phyloP scores from a whole-genome alignment of 495 filamentous ascomycete genomes.

The Penicillium antarcticum region DNA sequence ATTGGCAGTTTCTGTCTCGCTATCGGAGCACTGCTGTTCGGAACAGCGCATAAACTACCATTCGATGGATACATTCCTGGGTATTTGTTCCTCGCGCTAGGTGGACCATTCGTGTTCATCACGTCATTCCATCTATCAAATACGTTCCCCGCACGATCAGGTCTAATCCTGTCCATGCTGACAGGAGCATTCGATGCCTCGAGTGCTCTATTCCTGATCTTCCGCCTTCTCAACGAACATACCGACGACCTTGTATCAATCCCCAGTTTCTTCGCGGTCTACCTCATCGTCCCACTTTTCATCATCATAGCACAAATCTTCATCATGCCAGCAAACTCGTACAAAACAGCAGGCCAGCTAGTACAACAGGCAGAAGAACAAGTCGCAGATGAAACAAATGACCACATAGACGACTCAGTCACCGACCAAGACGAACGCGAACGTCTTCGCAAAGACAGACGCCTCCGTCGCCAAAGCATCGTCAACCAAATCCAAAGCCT shows the following conservation, averaged over 20 bases:
- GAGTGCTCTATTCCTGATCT: conserved; percentile 83
- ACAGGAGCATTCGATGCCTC: conserved; percentile 90
- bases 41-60: conserved; percentile 57
- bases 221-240: conserved; percentile 69
- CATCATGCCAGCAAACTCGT: conserved; percentile 75
- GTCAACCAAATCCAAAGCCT: conserved; percentile 72
- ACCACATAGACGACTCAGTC: conserved; percentile 57
- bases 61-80: conserved; percentile 75
- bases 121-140: conserved; percentile 92
- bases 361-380: conserved; percentile 65
- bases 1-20: conserved; percentile 67
- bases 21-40: conserved; percentile 67
- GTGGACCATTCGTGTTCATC: conserved; percentile 89
- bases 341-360: conserved; percentile 85
- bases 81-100: conserved; percentile 79
- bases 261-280: conserved; percentile 70
- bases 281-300: conserved; percentile 69
- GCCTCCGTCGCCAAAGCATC: conserved; percentile 62
- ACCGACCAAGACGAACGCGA: conserved; percentile 48
- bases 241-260: conserved; percentile 59
- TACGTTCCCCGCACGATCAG: conserved; percentile 81
- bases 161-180: conserved; percentile 77
- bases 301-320: conserved; percentile 68
- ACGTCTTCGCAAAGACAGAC: conserved; percentile 59
- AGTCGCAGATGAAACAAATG: conserved; percentile 43